Conservation (phyloP, 73 alveolate genomes). For the Durusdinium trenchii region DNA sequence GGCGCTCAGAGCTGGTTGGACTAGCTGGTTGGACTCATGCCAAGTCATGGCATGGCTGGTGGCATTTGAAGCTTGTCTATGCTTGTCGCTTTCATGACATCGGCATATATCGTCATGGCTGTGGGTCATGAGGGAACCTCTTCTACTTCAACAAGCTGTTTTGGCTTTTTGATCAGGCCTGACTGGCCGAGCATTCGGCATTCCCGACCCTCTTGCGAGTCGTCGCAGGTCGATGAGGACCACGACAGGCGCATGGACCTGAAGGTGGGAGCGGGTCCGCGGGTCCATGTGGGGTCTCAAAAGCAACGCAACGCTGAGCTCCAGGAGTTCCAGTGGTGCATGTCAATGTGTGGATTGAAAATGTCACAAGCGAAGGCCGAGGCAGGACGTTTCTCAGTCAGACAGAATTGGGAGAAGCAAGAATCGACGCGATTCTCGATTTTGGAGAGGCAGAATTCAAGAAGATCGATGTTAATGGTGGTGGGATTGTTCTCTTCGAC, state of each 20-base stretch:
- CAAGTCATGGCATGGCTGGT: neutral
- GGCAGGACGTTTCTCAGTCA: neutral
- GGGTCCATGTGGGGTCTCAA: neutral
- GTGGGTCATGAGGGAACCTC: conserved; percentile 20
- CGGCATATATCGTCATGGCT: too few relatives aligned
- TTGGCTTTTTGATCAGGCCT: conserved; percentile 91
- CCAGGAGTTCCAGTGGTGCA: conserved; percentile 92
- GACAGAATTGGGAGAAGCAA: neutral
- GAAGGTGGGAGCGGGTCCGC: neutral
- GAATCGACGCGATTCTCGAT: neutral
- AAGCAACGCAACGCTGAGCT: neutral
- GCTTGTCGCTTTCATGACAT: too few relatives aligned
- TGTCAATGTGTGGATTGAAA: conserved; percentile 83
- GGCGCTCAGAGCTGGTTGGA: neutral
- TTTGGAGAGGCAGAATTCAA: conserved; percentile 60
- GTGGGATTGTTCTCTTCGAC: conserved; percentile 79
- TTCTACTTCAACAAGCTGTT: conserved; percentile 94
- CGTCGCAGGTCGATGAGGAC: conserved; percentile 77
- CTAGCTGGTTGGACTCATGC: neutral
- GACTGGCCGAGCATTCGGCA: too few relatives aligned
- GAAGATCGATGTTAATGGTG: conserved; percentile 79
- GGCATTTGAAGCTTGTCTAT: too few relatives aligned
- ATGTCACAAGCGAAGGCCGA: conserved; percentile 67
- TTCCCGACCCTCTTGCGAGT: neutral
- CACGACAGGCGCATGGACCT: conserved; percentile 84